Evolutionary conservation across 2,329 filamentous ascomycete genomes (phyloP), one percentile per base, ranked within the genome.

Genomic region (Lachnellula subtilissima): DNA sequence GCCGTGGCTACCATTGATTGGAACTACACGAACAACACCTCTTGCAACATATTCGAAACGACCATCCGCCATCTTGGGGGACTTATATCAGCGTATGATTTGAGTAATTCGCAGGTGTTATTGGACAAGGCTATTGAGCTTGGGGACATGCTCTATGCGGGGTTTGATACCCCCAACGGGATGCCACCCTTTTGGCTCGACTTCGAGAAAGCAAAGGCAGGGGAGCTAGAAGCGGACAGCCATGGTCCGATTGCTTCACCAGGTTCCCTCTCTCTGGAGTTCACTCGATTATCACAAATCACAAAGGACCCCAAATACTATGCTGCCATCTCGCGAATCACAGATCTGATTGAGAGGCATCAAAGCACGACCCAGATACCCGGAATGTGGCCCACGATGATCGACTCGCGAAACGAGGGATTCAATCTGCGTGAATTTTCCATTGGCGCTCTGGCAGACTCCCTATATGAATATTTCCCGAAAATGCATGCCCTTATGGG

Each of bases 1-100:
- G 90, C 89, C 0, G 82, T 90, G 43, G 77, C 81, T 47, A 82
- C 80, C 3, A 84, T 97, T 28, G 61, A 68, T 35, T 69, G 66
- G 42, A 60, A 54, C 14, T 64, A 19, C 48, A 61, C 17, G 50
- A 51, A 6, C 46, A 46, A 50, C 32, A 58, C 52, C 6, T 48
- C 56, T 25, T 53, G 72, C 32, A 71, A 70, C 48, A 62, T 73
- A 9, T 74, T 73, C 47, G 72, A 74, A 58, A 73, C 70, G 1
- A 74, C 70, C 2, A 74, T 73, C 42, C 60, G 72, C 47, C 69
- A 73, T 54, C 55, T 74, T 7, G 72, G 72, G 1, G 72, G 72
- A 0, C 56, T 74, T 25, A 57, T 74, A 6, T 65, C 62, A 6
- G 72, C 72, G 4, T 70, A 71, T 50, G 70, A 71, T 56, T 28